These are phyloP conservation scores for Hypoxylon crocopeplum DNA, from an alignment of 495 filamentous ascomycete genomes.

Conservation along the genomic window DNA sequence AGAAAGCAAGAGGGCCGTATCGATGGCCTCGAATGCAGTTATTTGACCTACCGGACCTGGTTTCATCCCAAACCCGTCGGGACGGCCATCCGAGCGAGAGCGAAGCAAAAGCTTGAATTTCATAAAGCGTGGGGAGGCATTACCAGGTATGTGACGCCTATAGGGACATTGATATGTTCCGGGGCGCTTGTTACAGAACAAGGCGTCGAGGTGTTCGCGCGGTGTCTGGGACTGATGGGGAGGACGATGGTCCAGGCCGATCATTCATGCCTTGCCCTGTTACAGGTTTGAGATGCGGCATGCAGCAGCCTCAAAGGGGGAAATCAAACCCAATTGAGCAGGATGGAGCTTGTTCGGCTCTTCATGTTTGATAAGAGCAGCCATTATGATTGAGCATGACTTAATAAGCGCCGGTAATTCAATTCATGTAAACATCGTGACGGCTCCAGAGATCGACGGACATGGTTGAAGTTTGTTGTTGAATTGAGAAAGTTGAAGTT, in stretches of 20 bases:
- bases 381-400: no score
- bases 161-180: not conserved
- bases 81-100: conserved; percentile 19
- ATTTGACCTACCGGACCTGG: conserved; percentile 1
- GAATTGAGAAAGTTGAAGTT: not conserved
- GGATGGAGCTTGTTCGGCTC: not conserved
- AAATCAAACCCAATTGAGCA: conserved; percentile 10
- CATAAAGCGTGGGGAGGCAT: not conserved
- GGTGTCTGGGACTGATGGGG: conserved; percentile 10
- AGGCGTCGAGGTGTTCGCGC: not conserved
- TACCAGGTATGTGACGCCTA: not conserved
- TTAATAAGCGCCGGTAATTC: no score
- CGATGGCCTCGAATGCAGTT: not conserved
- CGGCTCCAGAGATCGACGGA: no score
- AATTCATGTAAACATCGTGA: not conserved
- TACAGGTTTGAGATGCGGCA: conserved; percentile 6
- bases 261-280: conserved; percentile 31
- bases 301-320: conserved; percentile 4
- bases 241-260: conserved; percentile 11
- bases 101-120: not conserved
- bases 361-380: no score
- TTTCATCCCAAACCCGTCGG: conserved; percentile 19
- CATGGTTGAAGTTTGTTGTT: not conserved
- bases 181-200: conserved; percentile 13
- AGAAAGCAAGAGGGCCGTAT: not conserved